phyloP scores from a whole-genome alignment of 352 stramenopile genomes.

The Pythium aphanidermatum region DNA sequence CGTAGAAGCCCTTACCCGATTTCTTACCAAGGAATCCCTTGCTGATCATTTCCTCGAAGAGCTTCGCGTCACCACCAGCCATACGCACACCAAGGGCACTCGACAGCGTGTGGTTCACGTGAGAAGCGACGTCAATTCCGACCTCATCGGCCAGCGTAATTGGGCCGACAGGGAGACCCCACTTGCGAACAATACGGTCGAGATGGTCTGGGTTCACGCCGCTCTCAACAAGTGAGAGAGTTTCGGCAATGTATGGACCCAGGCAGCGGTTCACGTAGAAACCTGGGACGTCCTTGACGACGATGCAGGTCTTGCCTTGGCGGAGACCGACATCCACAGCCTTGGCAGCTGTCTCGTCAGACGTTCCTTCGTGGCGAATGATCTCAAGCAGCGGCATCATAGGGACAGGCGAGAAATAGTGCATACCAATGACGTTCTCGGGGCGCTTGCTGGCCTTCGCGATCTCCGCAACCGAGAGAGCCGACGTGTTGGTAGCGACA shows the following conservation, averaged over 20 bases:
- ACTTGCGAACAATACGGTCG: conserved; percentile 94
- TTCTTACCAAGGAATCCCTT: conserved; percentile 97
- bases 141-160: conserved; percentile 97
- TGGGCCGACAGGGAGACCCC: conserved; percentile 96
- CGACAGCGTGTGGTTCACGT: conserved; percentile 92
- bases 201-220: conserved; percentile 92
- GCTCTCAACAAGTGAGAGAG: conserved; percentile 87
- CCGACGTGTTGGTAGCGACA: conserved; percentile 98
- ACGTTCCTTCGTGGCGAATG: conserved; percentile 93
- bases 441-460: conserved; percentile 78
- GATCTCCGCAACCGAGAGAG: conserved; percentile 95
- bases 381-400: conserved; percentile 98
- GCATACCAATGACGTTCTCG: conserved; percentile 96
- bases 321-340: conserved; percentile 94
- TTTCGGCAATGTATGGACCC: conserved; percentile 91
- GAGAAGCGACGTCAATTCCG: conserved; percentile 94
- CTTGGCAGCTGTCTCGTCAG: conserved; percentile 81
- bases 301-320: conserved; percentile 98
- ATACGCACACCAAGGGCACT: conserved; percentile 95
- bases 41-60: conserved; percentile 95
- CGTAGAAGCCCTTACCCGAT: conserved; percentile 96
- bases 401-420: conserved; percentile 98
- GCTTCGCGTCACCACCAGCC: conserved; percentile 83
- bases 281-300: conserved; percentile 98
- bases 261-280: conserved; percentile 99